phyloP scores from a whole-genome alignment of 2,329 filamentous ascomycete species.

The Raffaelea ambrosiae region DNA sequence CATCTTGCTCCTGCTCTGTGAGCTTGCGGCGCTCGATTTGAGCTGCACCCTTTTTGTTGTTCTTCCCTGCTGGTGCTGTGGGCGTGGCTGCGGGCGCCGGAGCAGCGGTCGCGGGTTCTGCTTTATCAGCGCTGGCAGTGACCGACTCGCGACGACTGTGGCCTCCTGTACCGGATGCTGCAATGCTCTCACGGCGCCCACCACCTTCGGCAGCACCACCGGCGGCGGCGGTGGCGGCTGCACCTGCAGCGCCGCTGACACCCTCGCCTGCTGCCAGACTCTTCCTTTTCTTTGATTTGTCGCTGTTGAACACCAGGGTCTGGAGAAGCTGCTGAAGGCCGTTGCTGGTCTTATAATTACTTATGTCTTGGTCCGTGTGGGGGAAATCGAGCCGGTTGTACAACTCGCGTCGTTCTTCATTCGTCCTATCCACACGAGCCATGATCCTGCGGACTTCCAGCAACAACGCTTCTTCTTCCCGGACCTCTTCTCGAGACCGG shows the following conservation, averaged over 20 bases:
- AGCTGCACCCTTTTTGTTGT: slow-evolving; percentile 41
- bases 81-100: slow-evolving; percentile 22
- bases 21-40: slow-evolving; percentile 59
- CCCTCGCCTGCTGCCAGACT: slow-evolving; percentile 53
- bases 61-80: slow-evolving; percentile 26
- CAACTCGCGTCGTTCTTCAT: slow-evolving; percentile 79
- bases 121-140: background rate
- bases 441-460: slow-evolving; percentile 89
- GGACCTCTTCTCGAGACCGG: slow-evolving; percentile 76
- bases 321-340: slow-evolving; percentile 74
- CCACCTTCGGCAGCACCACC: slow-evolving; percentile 24
- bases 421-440: slow-evolving; percentile 74
- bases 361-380: slow-evolving; percentile 58
- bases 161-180: slow-evolving; percentile 27
- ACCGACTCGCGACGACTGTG: slow-evolving; percentile 8
- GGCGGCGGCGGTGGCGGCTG: slow-evolving; percentile 9
- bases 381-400: slow-evolving; percentile 84
- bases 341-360: slow-evolving; percentile 70
- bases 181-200: slow-evolving; percentile 45
- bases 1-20: slow-evolving; percentile 62
- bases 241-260: slow-evolving; percentile 24
- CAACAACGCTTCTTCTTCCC: slow-evolving; percentile 83
- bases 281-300: slow-evolving; percentile 85
- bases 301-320: slow-evolving; percentile 64
- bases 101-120: slow-evolving; percentile 14